Evolutionary conservation across 2,329 filamentous ascomycete species (phyloP).

Genomic region (Scolecobasidium constrictum): DNA sequence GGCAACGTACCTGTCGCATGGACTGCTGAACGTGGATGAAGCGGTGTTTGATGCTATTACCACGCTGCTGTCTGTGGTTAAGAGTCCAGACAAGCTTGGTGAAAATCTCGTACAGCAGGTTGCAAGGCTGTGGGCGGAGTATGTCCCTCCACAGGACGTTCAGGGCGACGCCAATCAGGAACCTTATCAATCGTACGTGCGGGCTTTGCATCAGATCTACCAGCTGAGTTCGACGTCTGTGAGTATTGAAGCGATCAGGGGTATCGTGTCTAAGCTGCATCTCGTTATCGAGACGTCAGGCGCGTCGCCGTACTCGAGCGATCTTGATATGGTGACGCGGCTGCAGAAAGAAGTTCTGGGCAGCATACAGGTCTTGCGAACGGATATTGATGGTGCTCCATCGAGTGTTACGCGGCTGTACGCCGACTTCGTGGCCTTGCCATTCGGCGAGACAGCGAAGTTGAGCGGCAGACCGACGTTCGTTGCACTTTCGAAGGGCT

Average conservation of each 20-base stretch:
- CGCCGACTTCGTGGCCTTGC: constrained; percentile 59
- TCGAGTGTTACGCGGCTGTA: constrained; percentile 59
- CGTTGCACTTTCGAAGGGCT: constrained; percentile 76
- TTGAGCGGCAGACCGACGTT: constrained; percentile 55
- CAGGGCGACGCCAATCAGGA: constrained; percentile 51
- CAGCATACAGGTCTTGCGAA: constrained; percentile 55
- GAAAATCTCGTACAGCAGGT: constrained; percentile 20
- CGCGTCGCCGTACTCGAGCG: constrained; percentile 55
- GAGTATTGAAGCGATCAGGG: constrained; percentile 48
- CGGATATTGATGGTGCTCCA: constrained; percentile 53
- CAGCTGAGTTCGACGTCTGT: constrained; percentile 57
- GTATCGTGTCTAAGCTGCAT: constrained; percentile 61
- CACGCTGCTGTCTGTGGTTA: constrained; percentile 24
- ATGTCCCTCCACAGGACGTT: constrained; percentile 17
- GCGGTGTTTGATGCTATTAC: constrained; percentile 31
- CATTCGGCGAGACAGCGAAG: constrained; percentile 37
- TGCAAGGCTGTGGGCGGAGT: constrained; percentile 22
- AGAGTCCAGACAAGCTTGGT: constrained; percentile 16
- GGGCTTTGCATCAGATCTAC: constrained; percentile 67
- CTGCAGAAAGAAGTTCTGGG: constrained; percentile 62
- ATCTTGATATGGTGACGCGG: constrained; percentile 62
- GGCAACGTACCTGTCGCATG: constrained; percentile 34
- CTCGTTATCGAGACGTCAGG: constrained; percentile 61
- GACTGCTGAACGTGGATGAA: constrained; percentile 29
- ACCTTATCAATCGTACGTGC: constrained; percentile 75